Percentiles rank a stretch among this genome's conserved stretches.
Conservation (phyloP, 257 asterid species). For the Solanum chaucha region DNA sequence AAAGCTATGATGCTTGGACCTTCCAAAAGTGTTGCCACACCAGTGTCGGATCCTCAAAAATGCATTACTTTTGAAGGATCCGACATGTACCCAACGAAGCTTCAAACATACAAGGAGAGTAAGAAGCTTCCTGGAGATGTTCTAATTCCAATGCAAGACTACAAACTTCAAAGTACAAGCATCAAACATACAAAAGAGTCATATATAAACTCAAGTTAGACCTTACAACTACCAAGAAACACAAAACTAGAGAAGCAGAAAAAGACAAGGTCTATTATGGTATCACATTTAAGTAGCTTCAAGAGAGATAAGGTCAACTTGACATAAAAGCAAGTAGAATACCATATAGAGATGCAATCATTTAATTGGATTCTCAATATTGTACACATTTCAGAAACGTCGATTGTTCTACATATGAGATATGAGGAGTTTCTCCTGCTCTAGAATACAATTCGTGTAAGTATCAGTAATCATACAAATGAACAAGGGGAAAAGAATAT, state of each 20-base stretch:
- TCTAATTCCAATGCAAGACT: not conserved
- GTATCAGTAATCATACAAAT: constrained; percentile 21
- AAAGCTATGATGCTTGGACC: not conserved
- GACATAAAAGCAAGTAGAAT: not conserved
- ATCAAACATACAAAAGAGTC: not conserved
- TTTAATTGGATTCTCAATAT: not conserved
- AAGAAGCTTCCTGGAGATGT: not conserved
- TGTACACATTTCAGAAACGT: not conserved
- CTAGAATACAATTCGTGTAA: constrained; percentile 19
- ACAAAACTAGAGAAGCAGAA: not conserved
- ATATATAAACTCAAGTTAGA: not conserved
- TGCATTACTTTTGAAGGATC: not conserved
- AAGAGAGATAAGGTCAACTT: not conserved
- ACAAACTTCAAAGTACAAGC: not conserved
- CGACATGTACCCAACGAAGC: not conserved
- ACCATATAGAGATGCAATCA: not conserved
- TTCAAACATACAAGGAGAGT: not conserved
- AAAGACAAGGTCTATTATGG: not conserved
- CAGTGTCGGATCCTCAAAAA: not conserved
- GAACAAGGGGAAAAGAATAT: constrained; percentile 8
- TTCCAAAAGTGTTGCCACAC: not conserved
- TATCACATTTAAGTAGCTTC: not conserved
- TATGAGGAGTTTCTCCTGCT: constrained; percentile 19
- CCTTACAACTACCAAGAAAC: not conserved
- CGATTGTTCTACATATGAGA: constrained; percentile 1